Evolutionary conservation across 345 rosid genomes (phyloP).

Genomic region (Eucalyptus camaldulensis): DNA sequence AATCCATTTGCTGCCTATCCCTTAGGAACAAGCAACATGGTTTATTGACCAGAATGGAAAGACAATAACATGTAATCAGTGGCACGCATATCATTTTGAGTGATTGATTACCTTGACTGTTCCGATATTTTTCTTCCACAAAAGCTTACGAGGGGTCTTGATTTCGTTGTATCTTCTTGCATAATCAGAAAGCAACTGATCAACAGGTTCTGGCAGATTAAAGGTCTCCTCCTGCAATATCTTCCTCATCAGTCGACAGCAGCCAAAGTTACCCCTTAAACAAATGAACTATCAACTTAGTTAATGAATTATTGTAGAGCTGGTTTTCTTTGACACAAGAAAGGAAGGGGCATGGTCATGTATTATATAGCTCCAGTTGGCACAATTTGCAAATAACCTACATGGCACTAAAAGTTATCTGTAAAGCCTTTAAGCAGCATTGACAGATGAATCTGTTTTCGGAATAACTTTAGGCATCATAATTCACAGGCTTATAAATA

Average conservation of each 20-base stretch:
- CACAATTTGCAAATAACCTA: neutral
- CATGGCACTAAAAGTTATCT: neutral
- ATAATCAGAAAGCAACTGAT: conserved; percentile 70
- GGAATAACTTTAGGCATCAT: neutral
- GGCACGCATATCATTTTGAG: neutral
- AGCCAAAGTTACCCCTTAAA: neutral
- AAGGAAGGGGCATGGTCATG: neutral
- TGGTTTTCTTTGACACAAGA: neutral
- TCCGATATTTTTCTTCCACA: conserved; percentile 98
- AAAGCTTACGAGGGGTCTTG: conserved; percentile 91
- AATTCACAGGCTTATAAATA: neutral
- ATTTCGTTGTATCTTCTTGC: conserved; percentile 67
- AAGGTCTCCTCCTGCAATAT: conserved; percentile 75
- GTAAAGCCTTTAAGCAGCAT: neutral
- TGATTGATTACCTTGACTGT: conserved; percentile 56
- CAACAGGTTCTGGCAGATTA: conserved; percentile 58
- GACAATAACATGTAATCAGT: neutral
- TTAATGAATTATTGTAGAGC: neutral
- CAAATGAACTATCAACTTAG: neutral
- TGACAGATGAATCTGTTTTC: neutral
- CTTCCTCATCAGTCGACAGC: neutral
- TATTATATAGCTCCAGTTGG: neutral
- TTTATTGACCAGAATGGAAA: neutral
- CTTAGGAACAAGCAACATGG: neutral
- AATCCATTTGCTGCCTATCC: neutral